Conservation (phyloP, 805 yeast species). For the Metschnikowia cubensis region DNA sequence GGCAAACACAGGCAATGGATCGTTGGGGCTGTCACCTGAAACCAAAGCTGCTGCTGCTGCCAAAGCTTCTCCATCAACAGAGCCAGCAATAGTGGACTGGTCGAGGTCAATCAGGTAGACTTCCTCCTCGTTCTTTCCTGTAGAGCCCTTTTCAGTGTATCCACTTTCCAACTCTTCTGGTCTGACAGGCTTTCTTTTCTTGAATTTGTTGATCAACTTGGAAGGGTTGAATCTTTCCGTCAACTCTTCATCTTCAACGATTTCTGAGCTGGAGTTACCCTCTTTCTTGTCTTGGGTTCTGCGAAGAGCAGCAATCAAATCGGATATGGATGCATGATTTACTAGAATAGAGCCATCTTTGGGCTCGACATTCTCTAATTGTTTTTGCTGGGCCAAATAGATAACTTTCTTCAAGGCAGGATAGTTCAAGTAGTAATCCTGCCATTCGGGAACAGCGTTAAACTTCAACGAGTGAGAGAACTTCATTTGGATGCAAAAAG, state of each 20-base stretch:
- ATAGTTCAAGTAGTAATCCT: conserved; percentile 43
- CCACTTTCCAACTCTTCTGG: conserved; percentile 7
- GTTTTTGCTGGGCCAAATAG: conserved; percentile 48
- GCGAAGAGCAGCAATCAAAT: conserved; percentile 20
- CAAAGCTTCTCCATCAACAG: conserved; percentile 15
- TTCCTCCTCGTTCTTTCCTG: conserved; percentile 8
- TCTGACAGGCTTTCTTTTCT: conserved; percentile 9
- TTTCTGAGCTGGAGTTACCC: conserved; percentile 2
- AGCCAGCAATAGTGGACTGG: conserved; percentile 15
- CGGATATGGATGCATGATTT: conserved; percentile 26
- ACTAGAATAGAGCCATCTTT: conserved; percentile 22
- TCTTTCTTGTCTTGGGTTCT: conserved; percentile 11
- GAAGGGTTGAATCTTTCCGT: conserved; percentile 14
- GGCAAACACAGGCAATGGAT: conserved; percentile 43
- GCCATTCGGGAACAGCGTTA: conserved; percentile 55
- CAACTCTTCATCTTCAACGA: conserved; percentile 6
- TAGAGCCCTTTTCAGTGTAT: neutral
- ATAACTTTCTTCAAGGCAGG: conserved; percentile 52
- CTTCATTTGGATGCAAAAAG: conserved; percentile 33
- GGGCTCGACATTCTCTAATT: conserved; percentile 23
- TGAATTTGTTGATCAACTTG: conserved; percentile 19
- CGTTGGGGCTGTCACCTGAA: conserved; percentile 12
- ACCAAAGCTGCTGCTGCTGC: conserved; percentile 11
- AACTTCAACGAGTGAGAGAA: conserved; percentile 48
- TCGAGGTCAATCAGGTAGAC: conserved; percentile 18